Conservation (phyloP, 768 basidiomycete species). For the Chalciporus sphaerocephalus region DNA sequence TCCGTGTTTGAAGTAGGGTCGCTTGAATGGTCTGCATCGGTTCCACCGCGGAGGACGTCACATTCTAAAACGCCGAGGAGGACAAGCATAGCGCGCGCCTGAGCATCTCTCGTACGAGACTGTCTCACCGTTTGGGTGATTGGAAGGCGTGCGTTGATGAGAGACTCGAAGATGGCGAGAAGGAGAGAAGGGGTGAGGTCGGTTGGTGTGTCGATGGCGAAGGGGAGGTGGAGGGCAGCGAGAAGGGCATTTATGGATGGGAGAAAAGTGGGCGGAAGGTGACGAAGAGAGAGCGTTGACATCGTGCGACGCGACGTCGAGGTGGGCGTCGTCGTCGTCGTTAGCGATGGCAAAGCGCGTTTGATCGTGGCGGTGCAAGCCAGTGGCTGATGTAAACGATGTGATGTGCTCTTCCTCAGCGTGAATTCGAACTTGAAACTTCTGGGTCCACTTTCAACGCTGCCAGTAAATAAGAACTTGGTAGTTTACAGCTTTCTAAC, state of each 20-base stretch:
- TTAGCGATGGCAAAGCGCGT: not conserved
- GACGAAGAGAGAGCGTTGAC: slow-evolving; percentile 10
- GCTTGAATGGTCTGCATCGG: slow-evolving; percentile 47
- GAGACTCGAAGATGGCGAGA: slow-evolving; percentile 62
- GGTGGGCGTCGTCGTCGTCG: not conserved
- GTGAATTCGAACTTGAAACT: too few species aligned
- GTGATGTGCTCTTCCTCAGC: too few species aligned
- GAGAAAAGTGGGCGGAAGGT: slow-evolving; percentile 16
- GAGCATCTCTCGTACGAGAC: slow-evolving; percentile 36
- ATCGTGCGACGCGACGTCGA: not conserved
- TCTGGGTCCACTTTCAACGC: too few species aligned
- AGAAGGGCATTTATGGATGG: slow-evolving; percentile 45
- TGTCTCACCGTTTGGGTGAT: slow-evolving; percentile 34
- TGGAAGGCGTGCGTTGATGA: slow-evolving; percentile 53
- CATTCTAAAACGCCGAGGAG: slow-evolving; percentile 70
- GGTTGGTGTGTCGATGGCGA: slow-evolving; percentile 44
- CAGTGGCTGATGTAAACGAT: not conserved
- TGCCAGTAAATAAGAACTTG: too few species aligned
- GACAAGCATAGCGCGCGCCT: slow-evolving; percentile 65
- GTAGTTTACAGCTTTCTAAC: too few species aligned
- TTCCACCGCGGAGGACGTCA: slow-evolving; percentile 55
- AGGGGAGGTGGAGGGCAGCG: slow-evolving; percentile 39
- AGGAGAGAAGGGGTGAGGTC: slow-evolving; percentile 73
- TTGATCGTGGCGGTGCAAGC: not conserved
- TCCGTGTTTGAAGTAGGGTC: slow-evolving; percentile 25